Evolutionary conservation across 768 basidiomycete genomes (phyloP).

Genomic region (Suillus decipiens): DNA sequence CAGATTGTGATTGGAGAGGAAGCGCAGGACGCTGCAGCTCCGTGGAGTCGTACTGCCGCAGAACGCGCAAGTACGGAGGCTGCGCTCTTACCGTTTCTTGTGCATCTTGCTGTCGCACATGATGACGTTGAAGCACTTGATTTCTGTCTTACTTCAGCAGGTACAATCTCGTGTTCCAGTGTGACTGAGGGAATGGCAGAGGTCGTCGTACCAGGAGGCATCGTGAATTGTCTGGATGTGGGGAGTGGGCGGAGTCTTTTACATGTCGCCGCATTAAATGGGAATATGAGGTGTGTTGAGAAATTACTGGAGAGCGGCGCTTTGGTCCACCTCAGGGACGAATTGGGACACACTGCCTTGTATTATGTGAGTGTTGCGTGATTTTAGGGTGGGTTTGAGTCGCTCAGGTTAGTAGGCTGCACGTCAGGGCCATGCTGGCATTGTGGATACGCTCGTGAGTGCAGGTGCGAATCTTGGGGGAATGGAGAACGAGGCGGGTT

Average conservation of each 20-base stretch:
- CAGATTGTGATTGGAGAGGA: conserved; percentile 42
- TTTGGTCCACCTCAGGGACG: conserved; percentile 79
- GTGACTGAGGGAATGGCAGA: conserved; percentile 23
- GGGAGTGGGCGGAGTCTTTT: conserved; percentile 75
- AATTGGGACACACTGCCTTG: conserved; percentile 78
- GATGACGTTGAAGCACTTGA: conserved; percentile 64
- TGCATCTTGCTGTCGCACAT: conserved; percentile 75
- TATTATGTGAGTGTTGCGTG: conserved; percentile 62
- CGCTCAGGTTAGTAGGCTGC: conserved; percentile 55
- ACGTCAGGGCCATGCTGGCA: conserved; percentile 61
- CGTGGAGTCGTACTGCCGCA: conserved; percentile 79
- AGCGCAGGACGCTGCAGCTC: conserved; percentile 48
- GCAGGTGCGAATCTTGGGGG: conserved; percentile 78
- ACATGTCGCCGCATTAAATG: conserved; percentile 77
- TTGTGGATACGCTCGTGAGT: conserved; percentile 65
- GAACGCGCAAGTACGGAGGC: conserved; percentile 72
- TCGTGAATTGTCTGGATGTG: conserved; percentile 72
- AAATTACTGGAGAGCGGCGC: conserved; percentile 72
- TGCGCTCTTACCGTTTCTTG: conserved; percentile 72
- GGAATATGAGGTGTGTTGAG: conserved; percentile 43
- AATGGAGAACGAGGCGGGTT: conserved; percentile 59
- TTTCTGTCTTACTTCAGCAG: conserved; percentile 49
- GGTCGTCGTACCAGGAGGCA: conserved; percentile 55
- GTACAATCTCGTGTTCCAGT: conserved; percentile 21
- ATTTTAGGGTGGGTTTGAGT: background rate